Percentiles rank a stretch among this genome's conserved stretches.
phyloP scores from a whole-genome alignment of 116 monocot genomes.

The Phalaenopsis hybrid region DNA sequence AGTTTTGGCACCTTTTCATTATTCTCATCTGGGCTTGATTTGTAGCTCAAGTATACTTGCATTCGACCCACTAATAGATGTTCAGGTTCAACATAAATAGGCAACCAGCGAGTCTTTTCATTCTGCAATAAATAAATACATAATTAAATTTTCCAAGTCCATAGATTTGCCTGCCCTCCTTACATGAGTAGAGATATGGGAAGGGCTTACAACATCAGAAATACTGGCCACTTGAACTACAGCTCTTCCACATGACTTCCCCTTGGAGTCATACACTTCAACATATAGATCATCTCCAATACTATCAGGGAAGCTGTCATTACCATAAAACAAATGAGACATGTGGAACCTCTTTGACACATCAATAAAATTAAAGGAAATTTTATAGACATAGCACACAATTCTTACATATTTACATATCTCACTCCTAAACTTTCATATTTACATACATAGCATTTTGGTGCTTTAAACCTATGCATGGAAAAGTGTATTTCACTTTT shows the following conservation, averaged over 20 bases:
- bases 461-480: too few species aligned
- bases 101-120: slow-evolving; percentile 83
- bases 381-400: too few species aligned
- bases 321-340: not conserved
- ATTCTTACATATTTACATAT: too few species aligned
- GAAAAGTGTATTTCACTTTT: too few species aligned
- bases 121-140: slow-evolving; percentile 35
- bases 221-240: slow-evolving; percentile 75
- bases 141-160: too few species aligned
- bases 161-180: not conserved
- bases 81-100: slow-evolving; percentile 74
- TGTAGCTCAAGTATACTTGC: slow-evolving; percentile 64
- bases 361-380: not conserved
- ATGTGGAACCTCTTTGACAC: too few species aligned
- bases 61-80: slow-evolving; percentile 80
- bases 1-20: slow-evolving; percentile 30
- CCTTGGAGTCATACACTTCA: slow-evolving; percentile 85
- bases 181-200: not conserved
- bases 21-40: slow-evolving; percentile 60
- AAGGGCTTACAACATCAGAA: slow-evolving; percentile 55
- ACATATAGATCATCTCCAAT: slow-evolving; percentile 59
- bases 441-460: too few species aligned
- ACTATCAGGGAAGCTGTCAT: slow-evolving; percentile 26
- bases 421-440: too few species aligned
- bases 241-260: slow-evolving; percentile 60